Conservation (phyloP, 305 asterid genomes). For the Striga hermonthica region DNA sequence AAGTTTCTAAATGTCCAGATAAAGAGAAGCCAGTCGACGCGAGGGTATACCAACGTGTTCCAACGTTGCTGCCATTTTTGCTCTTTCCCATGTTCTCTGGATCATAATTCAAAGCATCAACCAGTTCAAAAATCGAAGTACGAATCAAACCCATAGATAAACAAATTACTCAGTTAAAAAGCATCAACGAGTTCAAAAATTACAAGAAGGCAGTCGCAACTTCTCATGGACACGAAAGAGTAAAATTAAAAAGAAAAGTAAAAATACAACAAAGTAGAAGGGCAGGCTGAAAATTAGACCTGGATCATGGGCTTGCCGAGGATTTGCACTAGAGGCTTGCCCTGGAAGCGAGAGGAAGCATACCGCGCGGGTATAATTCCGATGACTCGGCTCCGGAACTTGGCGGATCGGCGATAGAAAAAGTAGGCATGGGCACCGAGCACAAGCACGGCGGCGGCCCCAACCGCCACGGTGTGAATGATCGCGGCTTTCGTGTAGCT, state of each 20-base stretch:
- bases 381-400: constrained; percentile 67
- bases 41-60: constrained; percentile 64
- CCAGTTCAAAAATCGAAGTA: not conserved
- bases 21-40: constrained; percentile 12
- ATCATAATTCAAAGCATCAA: not conserved
- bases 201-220: not conserved
- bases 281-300: constrained; percentile 36
- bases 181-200: not conserved
- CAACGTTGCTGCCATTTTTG: constrained; percentile 64
- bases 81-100: constrained; percentile 97
- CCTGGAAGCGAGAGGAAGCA: constrained; percentile 79
- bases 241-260: not conserved
- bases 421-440: constrained; percentile 59
- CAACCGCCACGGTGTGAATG: constrained; percentile 50
- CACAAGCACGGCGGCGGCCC: constrained; percentile 59
- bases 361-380: constrained; percentile 91
- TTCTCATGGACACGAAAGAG: not conserved
- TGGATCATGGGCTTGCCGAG: constrained; percentile 97
- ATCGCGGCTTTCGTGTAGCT: constrained; percentile 49
- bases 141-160: not conserved
- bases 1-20: not conserved
- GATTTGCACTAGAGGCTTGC: constrained; percentile 79
- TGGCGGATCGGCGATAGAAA: constrained; percentile 45
- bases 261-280: not conserved
- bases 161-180: not conserved